Base-by-base conservation (phyloP, 1,284 basidiomycete species). In the Cryptococcus wingfieldii region DNA sequence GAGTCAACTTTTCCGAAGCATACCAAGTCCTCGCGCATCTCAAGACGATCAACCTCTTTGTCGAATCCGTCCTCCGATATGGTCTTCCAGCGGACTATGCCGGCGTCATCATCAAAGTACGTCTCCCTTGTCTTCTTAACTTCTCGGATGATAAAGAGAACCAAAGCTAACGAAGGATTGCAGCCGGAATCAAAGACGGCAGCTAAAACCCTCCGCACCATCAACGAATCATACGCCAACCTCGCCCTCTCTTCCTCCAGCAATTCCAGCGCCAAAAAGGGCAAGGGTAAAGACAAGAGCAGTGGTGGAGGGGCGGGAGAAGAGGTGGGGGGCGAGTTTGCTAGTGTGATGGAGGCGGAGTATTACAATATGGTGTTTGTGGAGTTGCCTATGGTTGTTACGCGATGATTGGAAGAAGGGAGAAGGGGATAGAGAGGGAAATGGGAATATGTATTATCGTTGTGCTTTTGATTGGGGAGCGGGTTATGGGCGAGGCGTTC, bases 1-100 rank as follows among this genome's bases (percentile, higher is more conserved):
- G 96, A 59, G 96, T 90, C 58, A 97, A 96, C 79, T 99, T 98
- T 74, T 94, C 91, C 6, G 96, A 99, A 78, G 86, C 94, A 3
- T 94, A 94, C 79, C 92, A 98, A 76, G 83, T 95, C 37, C 82
- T 98, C 18, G 88, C 94, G 1, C 96, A 98, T 71, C 80, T 98
- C 61, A 98, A 98, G 78, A 83, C 97, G 53, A 77, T 97, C 23
- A 85, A 92, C 27, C 81, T 95, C 10, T 98, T 93, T 68, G 87
- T 96, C 14, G 96, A 99, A 79, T 95, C 90, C 61, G 94, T 98
- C 13, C 82, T 99, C 43, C 83, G 95, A 62, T 98, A 95, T 72
- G 96, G 96, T 59, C 80, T 98, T 31, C 96, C 96, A 2, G 90
- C 95, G 2, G 87, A 92, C 67, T 99, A 96, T 72, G 81, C 84